Conservation (phyloP, 1,284 basidiomycete species). For the Fomitopsis pinicola region DNA sequence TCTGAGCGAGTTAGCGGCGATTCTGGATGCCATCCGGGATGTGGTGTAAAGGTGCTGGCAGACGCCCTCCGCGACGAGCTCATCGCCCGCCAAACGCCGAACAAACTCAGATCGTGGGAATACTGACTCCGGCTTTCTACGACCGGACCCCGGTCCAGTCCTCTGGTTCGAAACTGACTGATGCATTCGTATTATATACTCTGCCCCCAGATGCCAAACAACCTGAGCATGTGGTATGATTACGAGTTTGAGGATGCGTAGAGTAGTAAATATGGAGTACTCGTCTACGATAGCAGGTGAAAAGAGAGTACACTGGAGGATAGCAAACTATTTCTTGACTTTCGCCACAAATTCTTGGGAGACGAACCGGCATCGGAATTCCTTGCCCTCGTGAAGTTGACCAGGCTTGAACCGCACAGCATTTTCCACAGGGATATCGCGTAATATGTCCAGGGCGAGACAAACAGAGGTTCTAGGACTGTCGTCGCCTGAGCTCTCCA, state of each 20-base stretch:
- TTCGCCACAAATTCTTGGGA: background rate
- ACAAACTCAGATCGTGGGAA: conserved; percentile 9
- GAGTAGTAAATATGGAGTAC: conserved; percentile 22
- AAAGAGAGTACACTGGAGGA: conserved; percentile 4
- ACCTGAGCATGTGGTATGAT: conserved; percentile 21
- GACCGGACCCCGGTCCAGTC: conserved; percentile 16
- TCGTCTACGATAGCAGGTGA: too few relatives aligned
- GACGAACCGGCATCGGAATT: background rate
- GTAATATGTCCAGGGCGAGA: background rate
- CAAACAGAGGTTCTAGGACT: background rate
- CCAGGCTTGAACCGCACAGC: background rate
- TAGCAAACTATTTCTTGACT: background rate
- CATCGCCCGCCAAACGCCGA: conserved; percentile 7
- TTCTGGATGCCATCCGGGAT: conserved; percentile 62
- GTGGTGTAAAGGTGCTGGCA: conserved; percentile 6
- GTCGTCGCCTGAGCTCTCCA: background rate
- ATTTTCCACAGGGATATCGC: background rate
- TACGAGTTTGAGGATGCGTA: conserved; percentile 38
- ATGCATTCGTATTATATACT: conserved; percentile 32
- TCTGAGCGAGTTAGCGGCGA: conserved; percentile 61
- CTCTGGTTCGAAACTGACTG: too few relatives aligned
- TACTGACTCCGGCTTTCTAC: conserved; percentile 3
- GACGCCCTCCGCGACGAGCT: conserved; percentile 6
- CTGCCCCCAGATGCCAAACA: too few relatives aligned
- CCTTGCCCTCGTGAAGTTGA: background rate